Conservation (phyloP, 2,329 filamentous ascomycete species). For the Penicillium psychrosexuale region DNA sequence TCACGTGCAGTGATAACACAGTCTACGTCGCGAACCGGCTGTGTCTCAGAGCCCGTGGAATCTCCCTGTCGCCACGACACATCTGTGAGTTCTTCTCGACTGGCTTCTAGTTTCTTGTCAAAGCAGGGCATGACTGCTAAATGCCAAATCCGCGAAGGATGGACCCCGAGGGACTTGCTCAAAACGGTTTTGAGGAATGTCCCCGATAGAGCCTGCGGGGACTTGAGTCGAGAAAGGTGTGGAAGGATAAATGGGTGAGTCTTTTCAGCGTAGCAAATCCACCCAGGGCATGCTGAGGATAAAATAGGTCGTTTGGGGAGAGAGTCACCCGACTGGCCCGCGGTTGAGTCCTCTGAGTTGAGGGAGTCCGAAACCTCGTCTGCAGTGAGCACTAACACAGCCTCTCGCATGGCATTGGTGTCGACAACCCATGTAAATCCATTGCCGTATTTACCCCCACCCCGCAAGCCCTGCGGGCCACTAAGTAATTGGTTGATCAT, state of each 20-base stretch:
- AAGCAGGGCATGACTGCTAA: conserved; percentile 97
- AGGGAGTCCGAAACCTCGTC: conserved; percentile 61
- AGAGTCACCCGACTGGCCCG: conserved; percentile 18
- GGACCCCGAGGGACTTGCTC: conserved; percentile 66
- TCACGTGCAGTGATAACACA: conserved; percentile 98
- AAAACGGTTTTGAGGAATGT: conserved; percentile 86
- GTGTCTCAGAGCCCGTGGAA: conserved; percentile 35
- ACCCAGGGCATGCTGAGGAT: conserved; percentile 89
- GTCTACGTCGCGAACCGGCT: conserved; percentile 78
- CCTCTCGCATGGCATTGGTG: conserved; percentile 78
- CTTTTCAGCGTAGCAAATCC: conserved; percentile 99
- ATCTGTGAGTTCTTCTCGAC: conserved; percentile 85
- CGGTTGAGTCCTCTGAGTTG: conserved; percentile 9
- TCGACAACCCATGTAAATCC: conserved; percentile 87
- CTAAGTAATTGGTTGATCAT: conserved; percentile 80
- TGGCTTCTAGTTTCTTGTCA: conserved; percentile 97
- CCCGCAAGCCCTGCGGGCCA: conserved; percentile 65
- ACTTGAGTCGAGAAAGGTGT: conserved; percentile 87
- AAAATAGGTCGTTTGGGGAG: conserved; percentile 52
- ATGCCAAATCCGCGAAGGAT: conserved; percentile 85
- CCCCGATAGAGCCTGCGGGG: conserved; percentile 86
- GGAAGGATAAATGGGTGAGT: conserved; percentile 91
- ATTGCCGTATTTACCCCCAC: conserved; percentile 68
- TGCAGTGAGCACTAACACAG: conserved; percentile 74
- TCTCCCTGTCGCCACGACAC: conserved; percentile 58